phyloP scores from a whole-genome alignment of 768 basidiomycete genomes.

The Auricularia auricula-judae region DNA sequence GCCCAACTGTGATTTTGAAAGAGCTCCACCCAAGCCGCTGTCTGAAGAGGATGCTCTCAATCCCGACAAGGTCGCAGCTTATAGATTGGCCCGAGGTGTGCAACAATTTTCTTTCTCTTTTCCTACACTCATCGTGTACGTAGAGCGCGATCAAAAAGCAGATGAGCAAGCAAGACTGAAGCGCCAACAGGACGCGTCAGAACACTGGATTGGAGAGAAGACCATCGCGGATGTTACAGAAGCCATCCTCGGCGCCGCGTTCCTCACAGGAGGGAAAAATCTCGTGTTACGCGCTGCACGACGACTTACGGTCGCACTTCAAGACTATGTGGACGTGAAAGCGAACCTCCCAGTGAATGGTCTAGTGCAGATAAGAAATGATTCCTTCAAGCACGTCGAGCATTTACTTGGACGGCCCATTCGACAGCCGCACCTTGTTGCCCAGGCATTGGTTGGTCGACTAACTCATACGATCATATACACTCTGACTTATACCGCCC shows the following conservation, averaged over 20 bases:
- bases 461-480: neutral
- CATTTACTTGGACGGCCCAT: slow-evolving; percentile 53
- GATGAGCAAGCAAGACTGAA: slow-evolving; percentile 23
- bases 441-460: slow-evolving; percentile 56
- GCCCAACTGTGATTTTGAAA: slow-evolving; percentile 21
- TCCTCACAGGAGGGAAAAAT: slow-evolving; percentile 60
- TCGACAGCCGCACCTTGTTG: slow-evolving; percentile 48
- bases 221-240: slow-evolving; percentile 79
- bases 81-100: neutral
- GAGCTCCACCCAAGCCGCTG: neutral
- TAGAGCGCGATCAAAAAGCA: slow-evolving; percentile 13
- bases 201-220: slow-evolving; percentile 68
- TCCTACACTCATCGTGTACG: neutral
- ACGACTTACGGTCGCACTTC: slow-evolving; percentile 56
- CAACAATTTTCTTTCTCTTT: neutral
- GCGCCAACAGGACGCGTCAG: slow-evolving; percentile 28
- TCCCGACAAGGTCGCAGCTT: neutral
- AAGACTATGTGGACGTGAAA: slow-evolving; percentile 49
- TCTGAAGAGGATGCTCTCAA: slow-evolving; percentile 1
- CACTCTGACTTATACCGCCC: neutral
- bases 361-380: slow-evolving; percentile 34
- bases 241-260: slow-evolving; percentile 76
- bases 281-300: slow-evolving; percentile 53
- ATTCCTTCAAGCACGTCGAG: slow-evolving; percentile 47
- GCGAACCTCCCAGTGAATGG: slow-evolving; percentile 28